Base-by-base conservation (phyloP, 306 rosid species). In the Ammopiptanthus mongolicus region DNA sequence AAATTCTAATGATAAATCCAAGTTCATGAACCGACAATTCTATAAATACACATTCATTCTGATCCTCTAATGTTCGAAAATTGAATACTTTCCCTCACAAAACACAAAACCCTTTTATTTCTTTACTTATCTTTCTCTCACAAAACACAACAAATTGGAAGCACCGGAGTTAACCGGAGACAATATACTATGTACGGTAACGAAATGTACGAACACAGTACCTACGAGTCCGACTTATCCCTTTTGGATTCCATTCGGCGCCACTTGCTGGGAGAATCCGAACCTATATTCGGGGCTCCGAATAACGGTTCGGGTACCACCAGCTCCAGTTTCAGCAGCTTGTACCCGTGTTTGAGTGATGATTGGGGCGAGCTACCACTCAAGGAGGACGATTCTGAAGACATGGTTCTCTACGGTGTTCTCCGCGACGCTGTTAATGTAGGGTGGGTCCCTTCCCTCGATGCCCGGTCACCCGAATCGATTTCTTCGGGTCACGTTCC, bases 331-430 rank as follows among this genome's bases (percentile, higher is more conserved):
- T 87, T 87, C 79, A 80, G 91, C 28, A 86, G 91, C 80, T 71
- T 94, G 58, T 72, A 86, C 71, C 84, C 97, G 12, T 94, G 97
- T 41, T 65, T 94, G 69, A 83, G 86, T 0, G 91, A 91, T 2
- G 82, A 78, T 15, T 95, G 98, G 98, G 98, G 98, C 0, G 90
- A 86, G 3, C 65, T 95, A 47, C 98, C 98, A 0, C 82, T 95
- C 8, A 91, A 88, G 18, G 93, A 82, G n/a, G 84, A 95, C 62
- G 98, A 95, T 53, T 85, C 97, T 6, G 98, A 95, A 58, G 98
- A 95, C 71, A 95, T 95, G 98, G 66, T 95, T 1, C 79, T 95
- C 15, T 93, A 88, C 75, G 92, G 90, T 2, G 91, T 90, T 0
- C 92, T 95, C 31, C 86, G 90, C 0, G 98, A 95, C 29, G 98